phyloP scores from a whole-genome alignment of 768 basidiomycete species.

The Leccinum sublutescens region DNA sequence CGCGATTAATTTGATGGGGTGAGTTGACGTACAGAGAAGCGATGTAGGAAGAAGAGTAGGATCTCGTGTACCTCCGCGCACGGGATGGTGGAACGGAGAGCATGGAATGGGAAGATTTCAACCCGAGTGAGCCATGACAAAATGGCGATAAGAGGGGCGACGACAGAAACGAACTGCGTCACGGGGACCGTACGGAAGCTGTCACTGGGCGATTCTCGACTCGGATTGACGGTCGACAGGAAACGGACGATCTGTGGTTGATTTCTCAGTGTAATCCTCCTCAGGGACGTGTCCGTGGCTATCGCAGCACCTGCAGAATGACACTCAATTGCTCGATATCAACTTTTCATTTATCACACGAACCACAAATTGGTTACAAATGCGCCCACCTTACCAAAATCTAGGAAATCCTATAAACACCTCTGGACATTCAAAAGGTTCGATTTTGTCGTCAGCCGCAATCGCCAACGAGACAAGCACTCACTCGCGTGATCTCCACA shows the following conservation, averaged over 20 bases:
- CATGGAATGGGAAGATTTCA: conserved; percentile 16
- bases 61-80: conserved; percentile 26
- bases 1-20: conserved; percentile 32
- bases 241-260: conserved; percentile 12
- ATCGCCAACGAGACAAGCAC: not conserved
- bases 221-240: conserved; percentile 10
- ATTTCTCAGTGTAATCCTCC: conserved; percentile 28
- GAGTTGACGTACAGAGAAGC: conserved; percentile 39
- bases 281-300: conserved; percentile 20
- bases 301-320: conserved; percentile 17
- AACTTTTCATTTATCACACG: conserved; percentile 28
- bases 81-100: conserved; percentile 18
- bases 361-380: conserved; percentile 19
- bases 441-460: not conserved
- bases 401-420: not conserved
- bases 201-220: conserved; percentile 6
- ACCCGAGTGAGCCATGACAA: conserved; percentile 17
- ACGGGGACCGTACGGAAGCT: not conserved
- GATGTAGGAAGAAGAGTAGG: conserved; percentile 20
- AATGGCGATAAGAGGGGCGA: conserved; percentile 15
- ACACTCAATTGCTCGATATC: conserved; percentile 14
- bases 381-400: conserved; percentile 22
- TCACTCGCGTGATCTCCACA: conserved; percentile 2
- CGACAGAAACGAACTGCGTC: conserved; percentile 7
- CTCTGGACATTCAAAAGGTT: not conserved